Evolutionary conservation across 2,329 filamentous ascomycete species (phyloP), one percentile per base, ranked within the genome.

Genomic region (Ophiocordyceps camponoti-floridani): DNA sequence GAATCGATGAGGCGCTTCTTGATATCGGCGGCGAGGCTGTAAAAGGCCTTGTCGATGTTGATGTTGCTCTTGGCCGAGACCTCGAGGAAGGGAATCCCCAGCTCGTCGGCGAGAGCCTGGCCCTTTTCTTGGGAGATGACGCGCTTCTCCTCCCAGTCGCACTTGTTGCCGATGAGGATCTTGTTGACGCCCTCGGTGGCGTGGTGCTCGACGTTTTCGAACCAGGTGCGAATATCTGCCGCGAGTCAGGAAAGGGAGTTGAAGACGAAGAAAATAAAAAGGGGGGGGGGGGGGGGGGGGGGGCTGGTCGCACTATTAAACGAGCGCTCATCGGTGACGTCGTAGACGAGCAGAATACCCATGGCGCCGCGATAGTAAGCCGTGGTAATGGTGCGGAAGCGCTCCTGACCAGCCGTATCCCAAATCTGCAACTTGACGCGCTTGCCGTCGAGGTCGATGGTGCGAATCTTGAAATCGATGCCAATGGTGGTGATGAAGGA

Each of bases 381-480:
- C 42, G 91, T 96, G 44, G 91, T 98, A 68, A 98, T 98, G 51
- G 91, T 98, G 53, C 91, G 79, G 76, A 98, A 98, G 50, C 91
- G 83, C 69, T 98, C 91, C 66, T 98, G 91, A 45, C 91, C 91
- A 45, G 91, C 91, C 26, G 91, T 98, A 61, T 98, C 91, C 91
- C 91, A 98, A 67, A 98, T 98, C 72, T 98, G 91, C 62, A 98
- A 70, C 75, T 98, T 98, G 58, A 98, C 91, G 50, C 89, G 78
- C 77, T 98, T 98, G 62, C 89, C 89, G 67, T 98, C 91, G 54
- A 98, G 74, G 69, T 98, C 91, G 68, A 98, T 98, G 52, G 91
- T 98, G 54, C 91, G 79, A 62, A 98, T 98, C 76, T 98, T 98
- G 73, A 98, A 98, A 69, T 98, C 91, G 70, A 98, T 96, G 55